Evolutionary conservation across 2,329 filamentous ascomycete genomes (phyloP).

Genomic region (Stachybotrys elegans): DNA sequence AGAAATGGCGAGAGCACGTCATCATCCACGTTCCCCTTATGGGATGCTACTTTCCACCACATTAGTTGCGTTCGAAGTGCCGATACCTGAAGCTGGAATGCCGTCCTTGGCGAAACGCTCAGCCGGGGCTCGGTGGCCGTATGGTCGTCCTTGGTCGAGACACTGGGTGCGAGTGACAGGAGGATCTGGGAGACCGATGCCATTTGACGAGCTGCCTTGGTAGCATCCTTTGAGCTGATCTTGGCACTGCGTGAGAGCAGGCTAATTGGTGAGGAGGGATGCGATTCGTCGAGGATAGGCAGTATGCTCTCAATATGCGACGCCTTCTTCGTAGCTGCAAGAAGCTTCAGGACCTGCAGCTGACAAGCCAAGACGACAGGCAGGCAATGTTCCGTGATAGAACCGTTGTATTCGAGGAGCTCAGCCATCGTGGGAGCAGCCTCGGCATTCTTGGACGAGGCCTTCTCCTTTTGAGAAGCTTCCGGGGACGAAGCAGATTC

Average conservation of each 20-base stretch:
- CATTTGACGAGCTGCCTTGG: slow-evolving; percentile 60
- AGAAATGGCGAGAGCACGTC: slow-evolving; percentile 63
- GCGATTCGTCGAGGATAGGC: slow-evolving; percentile 47
- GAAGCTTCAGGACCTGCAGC: slow-evolving; percentile 57
- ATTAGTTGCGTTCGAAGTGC: slow-evolving; percentile 56
- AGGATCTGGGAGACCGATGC: slow-evolving; percentile 62
- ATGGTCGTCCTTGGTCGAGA: slow-evolving; percentile 59
- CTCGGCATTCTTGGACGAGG: slow-evolving; percentile 22
- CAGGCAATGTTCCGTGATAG: slow-evolving; percentile 38
- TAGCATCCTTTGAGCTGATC: slow-evolving; percentile 36
- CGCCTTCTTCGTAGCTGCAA: slow-evolving; percentile 56
- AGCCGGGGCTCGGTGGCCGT: slow-evolving; percentile 47
- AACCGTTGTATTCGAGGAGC: slow-evolving; percentile 56
- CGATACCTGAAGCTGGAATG: slow-evolving; percentile 59
- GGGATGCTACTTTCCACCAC: slow-evolving; percentile 61
- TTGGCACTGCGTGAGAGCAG: slow-evolving; percentile 47
- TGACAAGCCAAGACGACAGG: slow-evolving; percentile 59
- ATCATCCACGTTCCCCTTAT: slow-evolving; percentile 54
- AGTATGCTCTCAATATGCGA: slow-evolving; percentile 53
- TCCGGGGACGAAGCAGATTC: slow-evolving; percentile 31
- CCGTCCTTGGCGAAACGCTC: slow-evolving; percentile 50
- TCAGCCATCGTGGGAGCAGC: slow-evolving; percentile 41
- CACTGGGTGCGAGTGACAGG: slow-evolving; percentile 60
- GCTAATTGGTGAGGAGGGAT: slow-evolving; percentile 51
- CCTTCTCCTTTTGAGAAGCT: slow-evolving; percentile 25